These are phyloP conservation scores for Tulasnella calospora DNA, from an alignment of 768 basidiomycete genomes.

Conservation along the genomic window DNA sequence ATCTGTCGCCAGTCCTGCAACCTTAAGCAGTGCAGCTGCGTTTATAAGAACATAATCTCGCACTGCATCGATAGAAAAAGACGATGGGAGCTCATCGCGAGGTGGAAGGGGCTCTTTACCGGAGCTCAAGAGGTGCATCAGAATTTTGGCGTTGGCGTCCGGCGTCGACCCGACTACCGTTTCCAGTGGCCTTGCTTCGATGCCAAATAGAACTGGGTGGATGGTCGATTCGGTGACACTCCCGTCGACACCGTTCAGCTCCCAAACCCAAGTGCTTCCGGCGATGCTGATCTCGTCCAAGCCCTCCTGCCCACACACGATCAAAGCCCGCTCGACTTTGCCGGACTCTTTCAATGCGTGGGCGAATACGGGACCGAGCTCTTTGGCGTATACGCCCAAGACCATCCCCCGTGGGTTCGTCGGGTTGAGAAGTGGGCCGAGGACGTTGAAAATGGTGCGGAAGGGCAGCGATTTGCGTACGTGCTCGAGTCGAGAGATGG, in stretches of 20 bases:
- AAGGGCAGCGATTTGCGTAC: slow-evolving; percentile 83
- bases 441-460: slow-evolving; percentile 92
- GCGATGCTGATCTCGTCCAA: slow-evolving; percentile 96
- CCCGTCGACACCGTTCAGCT: slow-evolving; percentile 20
- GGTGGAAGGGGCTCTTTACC: slow-evolving; percentile 38
- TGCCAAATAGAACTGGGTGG: slow-evolving; percentile 64
- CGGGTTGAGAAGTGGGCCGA: slow-evolving; percentile 93
- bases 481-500: slow-evolving; percentile 73
- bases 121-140: slow-evolving; percentile 55
- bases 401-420: slow-evolving; percentile 82
- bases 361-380: slow-evolving; percentile 78
- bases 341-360: background rate
- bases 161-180: slow-evolving; percentile 69
- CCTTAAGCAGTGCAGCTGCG: slow-evolving; percentile 78
- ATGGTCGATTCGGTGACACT: slow-evolving; percentile 6
- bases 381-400: slow-evolving; percentile 77
- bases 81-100: background rate
- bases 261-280: slow-evolving; percentile 79
- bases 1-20: slow-evolving; percentile 67
- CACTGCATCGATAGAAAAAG: slow-evolving; percentile 49
- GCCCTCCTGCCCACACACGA: slow-evolving; percentile 88
- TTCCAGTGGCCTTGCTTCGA: slow-evolving; percentile 61
- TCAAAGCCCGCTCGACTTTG: slow-evolving; percentile 68
- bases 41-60: slow-evolving; percentile 88
- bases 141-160: slow-evolving; percentile 71